Evolutionary conservation across 2,329 filamentous ascomycete genomes (phyloP).

Genomic region (Alternaria dauci): DNA sequence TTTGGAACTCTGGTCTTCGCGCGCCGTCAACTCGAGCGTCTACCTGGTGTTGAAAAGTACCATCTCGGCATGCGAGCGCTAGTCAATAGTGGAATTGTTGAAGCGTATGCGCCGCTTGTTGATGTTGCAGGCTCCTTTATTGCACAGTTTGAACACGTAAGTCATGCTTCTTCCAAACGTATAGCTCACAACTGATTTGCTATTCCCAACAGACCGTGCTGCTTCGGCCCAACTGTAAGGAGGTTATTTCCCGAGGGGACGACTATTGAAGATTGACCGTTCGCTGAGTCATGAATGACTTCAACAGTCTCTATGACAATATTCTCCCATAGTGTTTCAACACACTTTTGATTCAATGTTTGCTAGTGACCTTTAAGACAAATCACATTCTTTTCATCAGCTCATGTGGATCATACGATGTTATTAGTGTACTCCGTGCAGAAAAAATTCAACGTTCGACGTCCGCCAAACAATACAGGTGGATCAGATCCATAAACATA

Average conservation of each 20-base stretch:
- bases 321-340: slow-evolving; percentile 16
- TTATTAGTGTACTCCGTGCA: not conserved
- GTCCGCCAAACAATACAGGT: not conserved
- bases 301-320: slow-evolving; percentile 24
- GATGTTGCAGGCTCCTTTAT: slow-evolving; percentile 94
- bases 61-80: slow-evolving; percentile 87
- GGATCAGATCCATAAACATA: not conserved
- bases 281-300: slow-evolving; percentile 5
- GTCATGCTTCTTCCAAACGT: slow-evolving; percentile 47
- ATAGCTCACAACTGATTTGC: not conserved
- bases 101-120: slow-evolving; percentile 85
- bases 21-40: slow-evolving; percentile 82
- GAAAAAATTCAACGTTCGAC: not conserved
- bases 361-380: not conserved
- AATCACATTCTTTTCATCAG: not conserved
- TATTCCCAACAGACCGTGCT: slow-evolving; percentile 40
- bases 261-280: slow-evolving; percentile 68
- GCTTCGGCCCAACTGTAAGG: slow-evolving; percentile 68
- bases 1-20: slow-evolving; percentile 92
- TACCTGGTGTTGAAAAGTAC: slow-evolving; percentile 86
- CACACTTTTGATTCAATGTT: not conserved
- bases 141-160: slow-evolving; percentile 92
- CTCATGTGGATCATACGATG: not conserved
- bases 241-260: slow-evolving; percentile 84
- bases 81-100: slow-evolving; percentile 80